Conservation (phyloP, 257 asterid genomes). For the Rubia yunnanensis region DNA sequence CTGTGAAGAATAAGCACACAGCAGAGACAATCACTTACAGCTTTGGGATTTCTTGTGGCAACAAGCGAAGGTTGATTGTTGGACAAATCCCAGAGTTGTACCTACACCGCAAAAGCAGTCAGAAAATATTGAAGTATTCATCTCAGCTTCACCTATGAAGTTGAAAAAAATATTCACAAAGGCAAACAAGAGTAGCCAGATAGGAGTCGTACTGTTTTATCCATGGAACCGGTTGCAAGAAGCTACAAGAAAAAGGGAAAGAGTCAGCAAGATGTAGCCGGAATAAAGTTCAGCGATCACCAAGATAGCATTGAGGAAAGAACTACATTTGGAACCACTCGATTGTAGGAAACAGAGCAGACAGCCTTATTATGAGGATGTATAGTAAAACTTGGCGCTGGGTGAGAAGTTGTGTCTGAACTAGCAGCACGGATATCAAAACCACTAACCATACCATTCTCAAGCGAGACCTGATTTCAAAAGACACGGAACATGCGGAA, state of each 20-base stretch:
- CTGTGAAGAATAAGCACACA: neutral
- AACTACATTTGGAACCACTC: constrained; percentile 54
- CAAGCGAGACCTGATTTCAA: constrained; percentile 63
- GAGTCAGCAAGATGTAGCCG: constrained; percentile 16
- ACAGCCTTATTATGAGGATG: constrained; percentile 95
- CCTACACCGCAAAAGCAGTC: constrained; percentile 35
- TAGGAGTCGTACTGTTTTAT: constrained; percentile 50
- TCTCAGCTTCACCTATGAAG: neutral
- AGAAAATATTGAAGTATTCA: neutral
- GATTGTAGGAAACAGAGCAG: constrained; percentile 55
- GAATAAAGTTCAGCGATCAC: neutral
- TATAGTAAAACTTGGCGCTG: constrained; percentile 66
- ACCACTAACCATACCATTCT: constrained; percentile 66
- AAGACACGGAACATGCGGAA: neutral
- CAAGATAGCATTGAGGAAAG: neutral
- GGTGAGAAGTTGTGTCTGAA: constrained; percentile 35
- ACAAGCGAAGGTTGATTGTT: constrained; percentile 54
- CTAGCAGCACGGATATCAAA: constrained; percentile 61
- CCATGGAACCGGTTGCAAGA: constrained; percentile 89
- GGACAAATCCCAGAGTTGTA: constrained; percentile 90
- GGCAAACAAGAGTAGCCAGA: neutral
- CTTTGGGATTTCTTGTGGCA: constrained; percentile 37
- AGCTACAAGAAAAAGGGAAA: constrained; percentile 37
- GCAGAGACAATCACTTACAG: constrained; percentile 21
- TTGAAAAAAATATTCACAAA: constrained; percentile 1